phyloP scores from a whole-genome alignment of 805 yeast genomes.

The Suhomyces tanzawaensis region DNA sequence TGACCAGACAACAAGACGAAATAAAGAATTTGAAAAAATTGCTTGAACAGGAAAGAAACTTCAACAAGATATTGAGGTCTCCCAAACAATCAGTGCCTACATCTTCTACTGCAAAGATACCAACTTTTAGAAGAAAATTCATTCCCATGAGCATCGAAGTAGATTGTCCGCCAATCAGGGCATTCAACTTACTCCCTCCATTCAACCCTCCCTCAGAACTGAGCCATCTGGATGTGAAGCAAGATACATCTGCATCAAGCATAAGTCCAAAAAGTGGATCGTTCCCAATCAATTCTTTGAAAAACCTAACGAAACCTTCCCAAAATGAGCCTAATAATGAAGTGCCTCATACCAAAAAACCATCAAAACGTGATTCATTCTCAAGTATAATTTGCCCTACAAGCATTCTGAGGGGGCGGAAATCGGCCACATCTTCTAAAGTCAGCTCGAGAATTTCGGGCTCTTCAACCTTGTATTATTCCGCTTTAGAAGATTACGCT shows the following conservation, averaged over 20 bases:
- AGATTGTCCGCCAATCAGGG: not conserved
- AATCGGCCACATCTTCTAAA: not conserved
- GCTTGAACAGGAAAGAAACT: slow-evolving; percentile 21
- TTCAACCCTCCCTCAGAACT: not conserved
- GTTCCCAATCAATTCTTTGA: too few relatives aligned
- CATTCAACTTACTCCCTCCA: slow-evolving; percentile 5
- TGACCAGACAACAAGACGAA: slow-evolving; percentile 25
- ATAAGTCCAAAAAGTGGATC: too few relatives aligned
- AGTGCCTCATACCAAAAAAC: too few relatives aligned
- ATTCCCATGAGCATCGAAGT: slow-evolving; percentile 11
- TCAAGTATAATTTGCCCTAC: slow-evolving; percentile 2
- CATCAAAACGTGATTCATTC: not conserved
- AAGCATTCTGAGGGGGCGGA: not conserved
- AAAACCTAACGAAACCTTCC: too few relatives aligned
- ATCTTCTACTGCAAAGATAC: not conserved
- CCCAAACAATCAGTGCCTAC: too few relatives aligned
- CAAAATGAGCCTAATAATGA: too few relatives aligned
- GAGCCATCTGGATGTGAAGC: too few relatives aligned
- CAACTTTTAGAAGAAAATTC: slow-evolving; percentile 3
- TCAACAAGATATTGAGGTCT: slow-evolving; percentile 10
- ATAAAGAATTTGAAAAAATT: slow-evolving; percentile 22
- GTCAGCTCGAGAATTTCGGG: slow-evolving; percentile 2
- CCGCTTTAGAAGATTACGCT: slow-evolving; percentile 2
- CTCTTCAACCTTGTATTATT: not conserved
- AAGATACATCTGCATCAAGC: too few relatives aligned